phyloP scores from a whole-genome alignment of 2,329 filamentous ascomycete genomes.

The Geoglossum cookeanum region DNA sequence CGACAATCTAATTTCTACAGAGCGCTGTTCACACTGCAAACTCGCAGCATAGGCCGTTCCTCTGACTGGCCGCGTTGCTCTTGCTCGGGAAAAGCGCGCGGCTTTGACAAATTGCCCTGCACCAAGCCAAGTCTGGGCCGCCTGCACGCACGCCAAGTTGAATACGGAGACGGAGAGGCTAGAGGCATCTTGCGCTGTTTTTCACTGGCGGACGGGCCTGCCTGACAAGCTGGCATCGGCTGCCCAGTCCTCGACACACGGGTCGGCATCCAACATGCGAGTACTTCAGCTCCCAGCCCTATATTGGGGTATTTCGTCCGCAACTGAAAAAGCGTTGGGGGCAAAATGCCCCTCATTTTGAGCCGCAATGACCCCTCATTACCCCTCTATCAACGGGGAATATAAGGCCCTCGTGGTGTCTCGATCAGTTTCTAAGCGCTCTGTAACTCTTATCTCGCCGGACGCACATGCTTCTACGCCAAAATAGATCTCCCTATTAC shows the following conservation, averaged over 20 bases:
- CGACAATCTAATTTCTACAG: neutral
- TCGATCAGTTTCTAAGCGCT: neutral
- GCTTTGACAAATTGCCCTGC: neutral
- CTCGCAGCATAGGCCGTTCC: neutral
- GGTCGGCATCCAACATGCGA: neutral
- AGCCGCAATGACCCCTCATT: constrained; percentile 2
- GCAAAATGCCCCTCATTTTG: constrained; percentile 1
- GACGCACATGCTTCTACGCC: neutral
- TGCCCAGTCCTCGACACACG: neutral
- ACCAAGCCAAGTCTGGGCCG: neutral
- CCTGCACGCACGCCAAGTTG: neutral
- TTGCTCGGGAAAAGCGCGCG: neutral
- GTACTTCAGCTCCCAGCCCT: neutral
- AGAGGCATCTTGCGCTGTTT: neutral
- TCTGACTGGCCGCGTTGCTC: neutral
- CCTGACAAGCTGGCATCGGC: neutral
- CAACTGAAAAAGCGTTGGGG: neutral
- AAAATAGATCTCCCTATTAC: neutral
- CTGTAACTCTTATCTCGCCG: neutral
- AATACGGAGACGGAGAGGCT: neutral
- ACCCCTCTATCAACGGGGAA: neutral
- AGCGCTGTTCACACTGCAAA: neutral
- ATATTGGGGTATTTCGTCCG: neutral
- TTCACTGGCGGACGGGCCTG: too few species aligned
- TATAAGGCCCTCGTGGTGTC: neutral